phyloP scores from a whole-genome alignment of 257 asterid genomes.

The Gentiana dahurica region DNA sequence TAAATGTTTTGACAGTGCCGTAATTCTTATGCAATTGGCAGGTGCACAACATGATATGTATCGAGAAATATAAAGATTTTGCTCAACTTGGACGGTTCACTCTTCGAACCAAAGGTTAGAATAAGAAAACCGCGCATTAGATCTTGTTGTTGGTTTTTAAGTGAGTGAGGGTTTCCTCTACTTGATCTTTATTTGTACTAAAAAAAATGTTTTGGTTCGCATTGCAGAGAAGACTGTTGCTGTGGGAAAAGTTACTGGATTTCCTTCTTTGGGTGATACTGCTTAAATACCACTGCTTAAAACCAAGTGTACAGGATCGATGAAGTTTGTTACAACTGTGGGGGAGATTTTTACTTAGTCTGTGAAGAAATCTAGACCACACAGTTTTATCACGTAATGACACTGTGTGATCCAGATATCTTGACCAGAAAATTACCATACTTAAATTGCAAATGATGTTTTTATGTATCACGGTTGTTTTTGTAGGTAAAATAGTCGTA shows the following conservation, averaged over 20 bases:
- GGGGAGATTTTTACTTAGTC: too few relatives aligned
- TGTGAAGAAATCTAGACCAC: too few relatives aligned
- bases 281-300: too few relatives aligned
- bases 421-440: too few relatives aligned
- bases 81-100: constrained; percentile 90
- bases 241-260: constrained; percentile 30
- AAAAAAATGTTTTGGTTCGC: neutral
- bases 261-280: constrained; percentile 15
- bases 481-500: too few relatives aligned
- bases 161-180: neutral
- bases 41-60: constrained; percentile 67
- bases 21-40: constrained; percentile 20
- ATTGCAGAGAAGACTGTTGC: constrained; percentile 51
- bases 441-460: too few relatives aligned
- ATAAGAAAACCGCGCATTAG: neutral
- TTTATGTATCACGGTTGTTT: too few relatives aligned
- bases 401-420: too few relatives aligned
- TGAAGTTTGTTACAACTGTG: too few relatives aligned
- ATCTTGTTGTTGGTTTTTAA: constrained; percentile 2
- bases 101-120: constrained; percentile 83
- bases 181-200: neutral
- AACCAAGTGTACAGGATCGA: too few relatives aligned
- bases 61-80: constrained; percentile 69
- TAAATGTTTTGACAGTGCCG: neutral
- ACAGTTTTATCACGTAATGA: too few relatives aligned